Percentiles rank a stretch among this genome's conserved stretches.
Evolutionary conservation across 2,329 filamentous ascomycete species (phyloP).

Genomic region (Mariannaea sp.): DNA sequence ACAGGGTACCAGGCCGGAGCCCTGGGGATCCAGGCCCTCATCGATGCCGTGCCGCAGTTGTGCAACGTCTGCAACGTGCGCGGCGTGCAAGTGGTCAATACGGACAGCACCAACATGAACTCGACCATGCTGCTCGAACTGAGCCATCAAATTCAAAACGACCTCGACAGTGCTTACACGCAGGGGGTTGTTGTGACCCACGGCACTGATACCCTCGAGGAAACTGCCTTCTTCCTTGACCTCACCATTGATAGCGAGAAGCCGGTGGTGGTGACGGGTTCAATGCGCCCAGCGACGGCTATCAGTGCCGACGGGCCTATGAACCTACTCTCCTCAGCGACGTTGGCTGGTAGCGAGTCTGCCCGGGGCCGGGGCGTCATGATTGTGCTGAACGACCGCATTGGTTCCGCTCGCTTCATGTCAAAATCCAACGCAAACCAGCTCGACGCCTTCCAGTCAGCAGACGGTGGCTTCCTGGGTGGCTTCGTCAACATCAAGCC

Average conservation of each 20-base stretch:
- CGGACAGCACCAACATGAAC: slow-evolving; percentile 54
- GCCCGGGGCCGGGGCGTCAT: slow-evolving; percentile 59
- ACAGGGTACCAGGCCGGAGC: slow-evolving; percentile 49
- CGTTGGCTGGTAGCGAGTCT: slow-evolving; percentile 53
- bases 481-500: slow-evolving; percentile 62
- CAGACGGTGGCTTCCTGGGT: slow-evolving; percentile 62
- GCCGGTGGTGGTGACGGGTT: slow-evolving; percentile 63
- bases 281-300: slow-evolving; percentile 67
- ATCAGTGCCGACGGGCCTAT: slow-evolving; percentile 66
- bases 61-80: slow-evolving; percentile 58
- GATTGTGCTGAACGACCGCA: slow-evolving; percentile 66
- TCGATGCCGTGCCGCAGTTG: slow-evolving; percentile 60
- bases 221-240: slow-evolving; percentile 67
- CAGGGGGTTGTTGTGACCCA: slow-evolving; percentile 65
- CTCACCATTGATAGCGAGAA: slow-evolving; percentile 61
- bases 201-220: slow-evolving; percentile 68
- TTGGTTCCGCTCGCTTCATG: slow-evolving; percentile 60
- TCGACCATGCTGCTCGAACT: slow-evolving; percentile 54
- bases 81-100: slow-evolving; percentile 57
- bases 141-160: slow-evolving; percentile 52
- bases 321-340: slow-evolving; percentile 65
- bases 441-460: slow-evolving; percentile 64
- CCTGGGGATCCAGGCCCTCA: slow-evolving; percentile 55
- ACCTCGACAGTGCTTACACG: slow-evolving; percentile 49
- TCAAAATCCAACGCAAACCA: slow-evolving; percentile 67